These are phyloP conservation scores for Ustilago esculenta DNA, from an alignment of 1,284 basidiomycete genomes.

Conservation along the genomic window DNA sequence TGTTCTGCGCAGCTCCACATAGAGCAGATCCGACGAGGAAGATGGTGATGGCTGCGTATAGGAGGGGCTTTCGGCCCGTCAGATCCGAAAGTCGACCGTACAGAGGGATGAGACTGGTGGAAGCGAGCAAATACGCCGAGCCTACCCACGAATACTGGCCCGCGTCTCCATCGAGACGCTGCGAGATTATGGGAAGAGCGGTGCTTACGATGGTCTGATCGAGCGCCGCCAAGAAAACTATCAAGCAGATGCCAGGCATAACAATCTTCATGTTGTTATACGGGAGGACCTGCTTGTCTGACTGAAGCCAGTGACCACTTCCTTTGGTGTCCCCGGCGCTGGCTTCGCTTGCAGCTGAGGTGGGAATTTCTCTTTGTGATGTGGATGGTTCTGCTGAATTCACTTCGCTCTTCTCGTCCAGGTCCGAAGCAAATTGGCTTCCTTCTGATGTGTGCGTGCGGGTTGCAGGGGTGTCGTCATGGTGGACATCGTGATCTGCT, in stretches of 20 bases:
- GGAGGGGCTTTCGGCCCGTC: conserved; percentile 74
- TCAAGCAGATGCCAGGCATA: conserved; percentile 51
- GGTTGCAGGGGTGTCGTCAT: conserved; percentile 6
- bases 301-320: conserved; percentile 50
- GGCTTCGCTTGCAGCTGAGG: not conserved
- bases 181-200: conserved; percentile 64
- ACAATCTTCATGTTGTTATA: conserved; percentile 60
- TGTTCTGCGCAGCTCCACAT: conserved; percentile 81
- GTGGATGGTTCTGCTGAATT: not conserved
- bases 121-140: conserved; percentile 68
- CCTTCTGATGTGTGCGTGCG: conserved; percentile 11
- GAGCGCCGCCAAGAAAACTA: conserved; percentile 57
- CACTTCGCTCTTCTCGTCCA: conserved; percentile 17
- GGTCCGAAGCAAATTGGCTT: conserved; percentile 6
- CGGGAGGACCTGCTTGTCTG: conserved; percentile 43
- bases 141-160: conserved; percentile 68
- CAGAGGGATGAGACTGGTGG: conserved; percentile 67
- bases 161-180: conserved; percentile 35
- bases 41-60: conserved; percentile 75
- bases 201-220: conserved; percentile 67
- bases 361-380: not conserved
- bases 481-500: conserved; percentile 10
- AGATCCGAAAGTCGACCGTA: conserved; percentile 65
- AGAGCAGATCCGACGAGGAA: conserved; percentile 84
- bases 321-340: conserved; percentile 1